phyloP scores from a whole-genome alignment of 495 filamentous ascomycete genomes.

The Penicillium robsamsonii region DNA sequence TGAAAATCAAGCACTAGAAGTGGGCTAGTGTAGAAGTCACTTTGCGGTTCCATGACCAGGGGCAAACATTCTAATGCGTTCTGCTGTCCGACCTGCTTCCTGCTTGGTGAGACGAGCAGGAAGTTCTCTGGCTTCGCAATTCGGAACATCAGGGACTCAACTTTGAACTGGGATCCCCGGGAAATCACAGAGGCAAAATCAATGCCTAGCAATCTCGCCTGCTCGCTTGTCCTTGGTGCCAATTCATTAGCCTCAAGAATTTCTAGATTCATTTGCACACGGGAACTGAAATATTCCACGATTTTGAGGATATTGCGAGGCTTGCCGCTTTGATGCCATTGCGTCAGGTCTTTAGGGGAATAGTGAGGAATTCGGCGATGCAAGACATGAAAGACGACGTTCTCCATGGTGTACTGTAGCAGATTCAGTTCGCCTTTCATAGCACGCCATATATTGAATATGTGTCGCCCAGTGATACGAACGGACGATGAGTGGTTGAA shows the following conservation, averaged over 20 bases:
- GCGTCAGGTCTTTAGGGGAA: conserved; percentile 69
- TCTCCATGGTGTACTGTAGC: conserved; percentile 94
- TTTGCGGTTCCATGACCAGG: conserved; percentile 96
- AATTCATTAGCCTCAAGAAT: conserved; percentile 91
- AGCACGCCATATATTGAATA: conserved; percentile 96
- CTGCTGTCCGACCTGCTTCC: conserved; percentile 88
- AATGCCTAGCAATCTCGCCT: conserved; percentile 87
- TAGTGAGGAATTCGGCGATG: conserved; percentile 93
- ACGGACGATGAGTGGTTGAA: conserved; percentile 88
- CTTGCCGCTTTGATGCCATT: conserved; percentile 71
- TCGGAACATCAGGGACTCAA: conserved; percentile 97
- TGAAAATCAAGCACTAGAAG: conserved; percentile 94
- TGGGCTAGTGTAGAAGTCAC: conserved; percentile 87
- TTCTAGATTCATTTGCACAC: conserved; percentile 81
- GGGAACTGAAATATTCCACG: conserved; percentile 71
- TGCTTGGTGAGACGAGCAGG: conserved; percentile 81
- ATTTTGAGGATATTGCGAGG: conserved; percentile 70
- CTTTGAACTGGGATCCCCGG: conserved; percentile 94
- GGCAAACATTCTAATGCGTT: conserved; percentile 95
- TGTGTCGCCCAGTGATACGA: conserved; percentile 83
- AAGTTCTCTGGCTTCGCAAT: conserved; percentile 98
- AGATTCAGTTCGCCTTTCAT: conserved; percentile 90
- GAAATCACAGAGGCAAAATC: conserved; percentile 96
- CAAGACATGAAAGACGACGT: conserved; percentile 89
- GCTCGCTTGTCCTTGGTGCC: conserved; percentile 86